Percentiles rank a stretch among this genome's conserved stretches.
Conservation (phyloP, 2,329 filamentous ascomycete genomes). For the Apiospora saccharicola region DNA sequence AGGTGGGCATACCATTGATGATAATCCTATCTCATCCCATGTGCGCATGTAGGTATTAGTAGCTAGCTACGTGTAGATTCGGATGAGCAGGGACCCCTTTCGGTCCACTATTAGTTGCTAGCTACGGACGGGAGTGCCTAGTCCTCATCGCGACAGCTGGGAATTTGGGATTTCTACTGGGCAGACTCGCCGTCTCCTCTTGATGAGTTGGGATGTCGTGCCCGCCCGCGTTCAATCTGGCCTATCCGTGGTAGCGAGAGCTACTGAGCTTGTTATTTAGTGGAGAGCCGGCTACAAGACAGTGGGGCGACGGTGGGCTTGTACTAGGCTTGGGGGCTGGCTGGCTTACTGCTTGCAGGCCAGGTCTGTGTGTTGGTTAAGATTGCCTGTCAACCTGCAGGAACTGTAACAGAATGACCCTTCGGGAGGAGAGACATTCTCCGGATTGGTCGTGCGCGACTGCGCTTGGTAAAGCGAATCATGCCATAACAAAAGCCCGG, state of each 20-base stretch:
- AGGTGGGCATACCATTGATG: background rate
- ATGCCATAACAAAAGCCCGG: background rate
- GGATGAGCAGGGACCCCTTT: conserved; percentile 1
- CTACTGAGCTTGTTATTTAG: conserved; percentile 16
- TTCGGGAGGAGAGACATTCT: conserved; percentile 16
- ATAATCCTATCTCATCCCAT: background rate
- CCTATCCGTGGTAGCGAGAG: background rate
- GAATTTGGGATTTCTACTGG: background rate
- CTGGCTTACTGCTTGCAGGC: conserved; percentile 31
- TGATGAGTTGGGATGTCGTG: conserved; percentile 4
- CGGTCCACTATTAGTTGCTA: background rate
- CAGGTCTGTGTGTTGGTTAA: conserved; percentile 36
- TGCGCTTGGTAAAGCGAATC: conserved; percentile 4
- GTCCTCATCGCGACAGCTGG: background rate
- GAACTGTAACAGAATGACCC: conserved; percentile 22
- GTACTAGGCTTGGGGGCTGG: conserved; percentile 18
- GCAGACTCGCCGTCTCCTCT: background rate
- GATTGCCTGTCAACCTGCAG: conserved; percentile 34
- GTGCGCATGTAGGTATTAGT: background rate
- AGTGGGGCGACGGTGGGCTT: background rate
- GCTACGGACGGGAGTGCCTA: background rate
- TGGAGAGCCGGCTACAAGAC: conserved; percentile 5
- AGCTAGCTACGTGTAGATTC: background rate
- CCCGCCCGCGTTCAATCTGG: background rate
- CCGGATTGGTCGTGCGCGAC: conserved; percentile 9